Percentiles rank a stretch among this genome's conserved stretches.
Evolutionary conservation across 768 basidiomycete genomes (phyloP).

Genomic region (Pisolithus tinctorius): DNA sequence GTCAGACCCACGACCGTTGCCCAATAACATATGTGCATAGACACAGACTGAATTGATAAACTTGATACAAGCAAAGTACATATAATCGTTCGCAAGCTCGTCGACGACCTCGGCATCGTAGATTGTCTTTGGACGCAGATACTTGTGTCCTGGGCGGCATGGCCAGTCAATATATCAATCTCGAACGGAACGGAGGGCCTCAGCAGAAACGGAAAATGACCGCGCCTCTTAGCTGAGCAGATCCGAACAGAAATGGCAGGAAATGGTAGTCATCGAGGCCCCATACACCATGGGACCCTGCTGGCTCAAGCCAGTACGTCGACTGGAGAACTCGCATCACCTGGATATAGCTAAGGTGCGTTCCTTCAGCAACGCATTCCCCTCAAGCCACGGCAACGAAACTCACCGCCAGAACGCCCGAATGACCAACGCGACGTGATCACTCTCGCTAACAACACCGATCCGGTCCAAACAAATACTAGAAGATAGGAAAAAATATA

Average conservation of each 20-base stretch:
- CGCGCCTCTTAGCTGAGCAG: constrained; percentile 65
- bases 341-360: constrained; percentile 50
- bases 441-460: constrained; percentile 52
- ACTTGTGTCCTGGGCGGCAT: constrained; percentile 62
- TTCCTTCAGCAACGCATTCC: background rate
- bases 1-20: background rate
- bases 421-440: constrained; percentile 71
- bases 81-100: constrained; percentile 87
- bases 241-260: constrained; percentile 83
- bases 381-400: background rate
- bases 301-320: constrained; percentile 95
- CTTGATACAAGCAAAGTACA: constrained; percentile 93
- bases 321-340: constrained; percentile 86
- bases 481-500: constrained; percentile 1
- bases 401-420: constrained; percentile 83
- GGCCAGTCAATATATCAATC: background rate
- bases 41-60: constrained; percentile 86
- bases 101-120: constrained; percentile 89
- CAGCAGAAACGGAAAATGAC: constrained; percentile 1
- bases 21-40: background rate
- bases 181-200: background rate
- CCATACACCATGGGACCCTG: constrained; percentile 99
- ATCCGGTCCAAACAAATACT: constrained; percentile 80
- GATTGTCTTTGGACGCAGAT: constrained; percentile 86
- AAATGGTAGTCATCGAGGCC: constrained; percentile 97